A percentile compares a stretch with the other conserved stretches of the same genome.
Evolutionary conservation across 108 stramenopile genomes (phyloP).

Genomic region (Cafeteria roenbergensis): DNA sequence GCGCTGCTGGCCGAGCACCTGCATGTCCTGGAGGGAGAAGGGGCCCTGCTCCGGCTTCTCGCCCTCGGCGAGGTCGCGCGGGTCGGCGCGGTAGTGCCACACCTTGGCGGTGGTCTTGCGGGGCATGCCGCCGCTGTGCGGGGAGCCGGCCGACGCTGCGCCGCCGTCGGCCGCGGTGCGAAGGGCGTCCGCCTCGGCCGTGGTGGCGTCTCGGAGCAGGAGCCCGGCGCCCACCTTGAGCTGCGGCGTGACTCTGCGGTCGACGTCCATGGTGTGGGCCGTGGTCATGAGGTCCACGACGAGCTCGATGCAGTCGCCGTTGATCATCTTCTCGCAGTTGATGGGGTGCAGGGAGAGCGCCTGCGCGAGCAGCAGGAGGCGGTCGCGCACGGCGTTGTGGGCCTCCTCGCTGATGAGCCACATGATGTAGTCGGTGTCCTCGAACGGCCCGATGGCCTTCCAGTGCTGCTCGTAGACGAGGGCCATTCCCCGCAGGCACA

Average conservation of each 20-base stretch:
- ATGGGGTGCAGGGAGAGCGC: slow-evolving; percentile 2
- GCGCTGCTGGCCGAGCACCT: background rate
- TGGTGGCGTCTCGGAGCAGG: background rate
- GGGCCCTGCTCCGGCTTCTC: background rate
- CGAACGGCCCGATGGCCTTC: slow-evolving; percentile 14
- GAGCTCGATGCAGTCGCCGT: background rate
- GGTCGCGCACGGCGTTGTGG: slow-evolving; percentile 8
- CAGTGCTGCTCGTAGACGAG: slow-evolving; percentile 9
- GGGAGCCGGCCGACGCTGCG: background rate
- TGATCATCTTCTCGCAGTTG: slow-evolving; percentile 19
- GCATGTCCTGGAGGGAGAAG: slow-evolving; percentile 5
- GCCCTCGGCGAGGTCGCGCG: background rate
- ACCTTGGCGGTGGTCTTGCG: slow-evolving; percentile 9
- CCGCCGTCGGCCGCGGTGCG: background rate
- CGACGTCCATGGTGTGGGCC: slow-evolving; percentile 9
- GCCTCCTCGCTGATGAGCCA: slow-evolving; percentile 10
- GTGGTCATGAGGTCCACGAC: slow-evolving; percentile 13
- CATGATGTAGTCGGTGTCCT: slow-evolving; percentile 20
- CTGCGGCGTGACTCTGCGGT: slow-evolving; percentile 7
- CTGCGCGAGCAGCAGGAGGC: slow-evolving; percentile 7
- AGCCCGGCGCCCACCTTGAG: background rate
- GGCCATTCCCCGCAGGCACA: slow-evolving; percentile 9
- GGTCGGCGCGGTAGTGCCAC: slow-evolving; percentile 5
- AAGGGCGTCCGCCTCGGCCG: background rate
- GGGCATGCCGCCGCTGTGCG: slow-evolving; percentile 7